Evolutionary conservation across 176 grass and related monocot species (phyloP).

Genomic region (Lolium multiflorum): DNA sequence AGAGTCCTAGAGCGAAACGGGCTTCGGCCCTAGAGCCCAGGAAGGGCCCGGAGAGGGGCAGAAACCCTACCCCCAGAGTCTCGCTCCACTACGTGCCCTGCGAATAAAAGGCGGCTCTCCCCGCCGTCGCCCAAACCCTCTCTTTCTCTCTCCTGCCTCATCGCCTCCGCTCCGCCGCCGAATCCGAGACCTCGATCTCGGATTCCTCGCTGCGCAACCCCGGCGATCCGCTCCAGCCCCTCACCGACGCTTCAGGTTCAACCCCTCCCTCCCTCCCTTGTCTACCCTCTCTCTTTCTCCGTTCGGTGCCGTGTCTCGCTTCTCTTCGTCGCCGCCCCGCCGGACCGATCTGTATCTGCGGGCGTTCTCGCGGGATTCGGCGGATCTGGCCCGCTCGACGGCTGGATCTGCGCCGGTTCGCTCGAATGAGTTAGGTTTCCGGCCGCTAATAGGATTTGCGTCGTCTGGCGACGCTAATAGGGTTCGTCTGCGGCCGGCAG

Average conservation of each 20-base stretch:
- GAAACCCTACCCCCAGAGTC: constrained; percentile 51
- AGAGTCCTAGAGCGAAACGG: neutral
- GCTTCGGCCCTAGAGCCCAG: constrained; percentile 14
- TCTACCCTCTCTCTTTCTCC: no score
- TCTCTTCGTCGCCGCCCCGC: neutral
- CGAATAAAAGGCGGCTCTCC: constrained; percentile 52
- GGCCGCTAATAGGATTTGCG: no score
- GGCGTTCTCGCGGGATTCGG: neutral
- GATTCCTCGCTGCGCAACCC: constrained; percentile 41
- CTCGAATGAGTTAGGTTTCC: neutral
- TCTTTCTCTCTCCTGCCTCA: constrained; percentile 62
- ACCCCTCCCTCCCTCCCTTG: neutral
- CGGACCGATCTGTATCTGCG: constrained; percentile 5
- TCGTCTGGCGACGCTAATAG: neutral
- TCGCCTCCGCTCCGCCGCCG: constrained; percentile 42
- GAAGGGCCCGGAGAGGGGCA: neutral
- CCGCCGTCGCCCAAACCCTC: constrained; percentile 56
- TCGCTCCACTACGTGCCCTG: neutral
- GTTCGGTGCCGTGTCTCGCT: neutral
- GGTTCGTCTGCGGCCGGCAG: neutral
- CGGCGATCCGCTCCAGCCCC: constrained; percentile 31
- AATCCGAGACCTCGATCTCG: constrained; percentile 59
- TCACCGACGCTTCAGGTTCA: constrained; percentile 41
- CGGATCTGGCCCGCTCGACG: neutral
- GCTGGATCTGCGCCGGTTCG: constrained; percentile 36